Percentiles rank a stretch among this genome's conserved stretches.
phyloP scores from a whole-genome alignment of 1,284 basidiomycete species.

The Puccinia polysora region DNA sequence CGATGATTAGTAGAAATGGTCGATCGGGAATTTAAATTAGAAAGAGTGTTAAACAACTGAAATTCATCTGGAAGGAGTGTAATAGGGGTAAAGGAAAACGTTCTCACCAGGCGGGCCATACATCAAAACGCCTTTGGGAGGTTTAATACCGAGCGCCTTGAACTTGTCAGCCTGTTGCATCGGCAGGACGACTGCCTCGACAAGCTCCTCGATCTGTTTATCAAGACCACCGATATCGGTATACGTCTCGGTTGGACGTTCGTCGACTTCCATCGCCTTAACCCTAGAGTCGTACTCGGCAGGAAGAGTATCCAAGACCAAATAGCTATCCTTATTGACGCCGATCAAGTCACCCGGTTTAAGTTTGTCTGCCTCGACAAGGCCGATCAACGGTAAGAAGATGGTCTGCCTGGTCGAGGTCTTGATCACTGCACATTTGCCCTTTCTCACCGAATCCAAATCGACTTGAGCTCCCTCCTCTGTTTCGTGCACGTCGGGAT shows the following conservation, averaged over 20 bases:
- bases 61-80: background rate
- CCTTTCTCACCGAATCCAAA: constrained; percentile 85
- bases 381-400: constrained; percentile 94
- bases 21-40: background rate
- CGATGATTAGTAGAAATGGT: background rate
- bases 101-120: constrained; percentile 68
- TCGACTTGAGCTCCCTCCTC: constrained; percentile 85
- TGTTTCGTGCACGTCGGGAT: constrained; percentile 78
- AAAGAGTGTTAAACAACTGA: background rate
- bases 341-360: constrained; percentile 91
- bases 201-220: constrained; percentile 75
- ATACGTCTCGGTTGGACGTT: constrained; percentile 71
- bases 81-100: constrained; percentile 1
- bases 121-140: constrained; percentile 73
- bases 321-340: constrained; percentile 99
- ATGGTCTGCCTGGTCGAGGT: constrained; percentile 93
- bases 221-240: constrained; percentile 74
- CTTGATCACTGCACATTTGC: constrained; percentile 98
- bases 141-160: constrained; percentile 72
- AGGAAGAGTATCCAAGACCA: constrained; percentile 82
- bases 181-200: constrained; percentile 72
- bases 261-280: constrained; percentile 89
- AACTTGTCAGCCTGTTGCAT: constrained; percentile 78
- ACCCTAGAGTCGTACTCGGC: constrained; percentile 72
- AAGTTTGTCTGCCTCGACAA: constrained; percentile 84